Evolutionary conservation across 1,284 basidiomycete genomes (phyloP).

Genomic region (Inonotus hispidus): DNA sequence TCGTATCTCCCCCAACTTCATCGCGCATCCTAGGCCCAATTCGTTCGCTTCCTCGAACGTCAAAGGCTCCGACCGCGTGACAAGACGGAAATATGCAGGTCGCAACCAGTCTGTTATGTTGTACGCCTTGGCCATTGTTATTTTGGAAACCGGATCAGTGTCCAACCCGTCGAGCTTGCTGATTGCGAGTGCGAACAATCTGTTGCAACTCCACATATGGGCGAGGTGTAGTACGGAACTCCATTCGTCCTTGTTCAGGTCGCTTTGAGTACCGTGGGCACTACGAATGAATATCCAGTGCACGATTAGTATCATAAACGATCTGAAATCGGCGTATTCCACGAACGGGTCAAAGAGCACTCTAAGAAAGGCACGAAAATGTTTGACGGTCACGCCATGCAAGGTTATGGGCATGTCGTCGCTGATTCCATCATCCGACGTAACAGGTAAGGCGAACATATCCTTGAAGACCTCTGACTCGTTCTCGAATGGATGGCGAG

Average conservation of each 20-base stretch:
- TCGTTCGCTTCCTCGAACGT: background rate
- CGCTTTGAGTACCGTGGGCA: too few species aligned
- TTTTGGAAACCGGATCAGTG: background rate
- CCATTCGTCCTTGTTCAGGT: background rate
- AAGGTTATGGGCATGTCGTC: too few species aligned
- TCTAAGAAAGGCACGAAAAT: background rate
- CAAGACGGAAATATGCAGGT: background rate
- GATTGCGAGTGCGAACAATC: background rate
- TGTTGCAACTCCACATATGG: conserved; percentile 9
- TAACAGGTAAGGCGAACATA: conserved; percentile 12
- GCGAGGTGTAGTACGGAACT: conserved; percentile 1
- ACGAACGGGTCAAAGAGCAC: too few species aligned
- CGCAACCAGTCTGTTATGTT: background rate
- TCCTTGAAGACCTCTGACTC: conserved; percentile 6
- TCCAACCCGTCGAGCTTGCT: background rate
- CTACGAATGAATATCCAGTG: too few species aligned
- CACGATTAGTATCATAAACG: too few species aligned
- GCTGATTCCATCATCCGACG: background rate
- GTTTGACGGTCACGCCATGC: background rate
- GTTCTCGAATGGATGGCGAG: background rate
- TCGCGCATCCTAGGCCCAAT: conserved; percentile 4
- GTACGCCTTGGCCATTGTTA: conserved; percentile 1
- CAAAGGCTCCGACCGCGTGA: background rate
- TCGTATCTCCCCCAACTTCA: background rate
- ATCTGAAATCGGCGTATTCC: too few species aligned